Conservation (phyloP, 805 yeast genomes). For the Metschnikowia aberdeeniae region DNA sequence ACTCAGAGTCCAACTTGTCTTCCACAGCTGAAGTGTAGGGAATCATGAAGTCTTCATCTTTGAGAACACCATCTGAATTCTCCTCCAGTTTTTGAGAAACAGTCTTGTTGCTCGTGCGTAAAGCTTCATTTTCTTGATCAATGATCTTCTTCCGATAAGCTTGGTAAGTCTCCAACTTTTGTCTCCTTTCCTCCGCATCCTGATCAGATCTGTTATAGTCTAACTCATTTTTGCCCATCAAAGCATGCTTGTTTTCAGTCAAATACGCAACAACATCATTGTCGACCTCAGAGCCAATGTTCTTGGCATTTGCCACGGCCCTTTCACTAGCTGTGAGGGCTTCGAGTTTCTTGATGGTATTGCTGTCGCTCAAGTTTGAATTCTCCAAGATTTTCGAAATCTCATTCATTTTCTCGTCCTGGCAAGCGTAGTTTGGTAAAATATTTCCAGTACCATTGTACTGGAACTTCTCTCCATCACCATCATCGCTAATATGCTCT, state of each 20-base stretch:
- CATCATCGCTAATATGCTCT: constrained; percentile 58
- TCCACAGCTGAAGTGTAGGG: constrained; percentile 69
- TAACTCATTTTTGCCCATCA: constrained; percentile 41
- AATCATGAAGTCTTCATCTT: constrained; percentile 35
- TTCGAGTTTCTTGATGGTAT: constrained; percentile 49
- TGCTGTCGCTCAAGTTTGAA: constrained; percentile 41
- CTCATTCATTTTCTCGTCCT: constrained; percentile 38
- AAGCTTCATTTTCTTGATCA: constrained; percentile 48
- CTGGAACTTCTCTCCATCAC: constrained; percentile 52
- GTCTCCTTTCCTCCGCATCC: constrained; percentile 45
- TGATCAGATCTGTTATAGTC: constrained; percentile 44
- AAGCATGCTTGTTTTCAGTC: constrained; percentile 33
- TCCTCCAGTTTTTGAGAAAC: constrained; percentile 10
- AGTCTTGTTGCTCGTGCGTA: constrained; percentile 10
- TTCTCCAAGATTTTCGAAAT: constrained; percentile 33
- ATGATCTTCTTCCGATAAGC: constrained; percentile 56
- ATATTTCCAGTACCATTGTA: constrained; percentile 58
- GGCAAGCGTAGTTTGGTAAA: constrained; percentile 53
- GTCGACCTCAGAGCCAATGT: constrained; percentile 36
- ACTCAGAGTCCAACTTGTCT: constrained; percentile 57
- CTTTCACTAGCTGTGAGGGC: constrained; percentile 56
- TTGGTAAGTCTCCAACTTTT: constrained; percentile 54
- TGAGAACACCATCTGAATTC: constrained; percentile 7
- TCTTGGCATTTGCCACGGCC: constrained; percentile 55
- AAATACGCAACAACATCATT: constrained; percentile 30